Evolutionary conservation across 257 asterid genomes (phyloP), one percentile per base, ranked within the genome.

Genomic region (Plantago ovata): DNA sequence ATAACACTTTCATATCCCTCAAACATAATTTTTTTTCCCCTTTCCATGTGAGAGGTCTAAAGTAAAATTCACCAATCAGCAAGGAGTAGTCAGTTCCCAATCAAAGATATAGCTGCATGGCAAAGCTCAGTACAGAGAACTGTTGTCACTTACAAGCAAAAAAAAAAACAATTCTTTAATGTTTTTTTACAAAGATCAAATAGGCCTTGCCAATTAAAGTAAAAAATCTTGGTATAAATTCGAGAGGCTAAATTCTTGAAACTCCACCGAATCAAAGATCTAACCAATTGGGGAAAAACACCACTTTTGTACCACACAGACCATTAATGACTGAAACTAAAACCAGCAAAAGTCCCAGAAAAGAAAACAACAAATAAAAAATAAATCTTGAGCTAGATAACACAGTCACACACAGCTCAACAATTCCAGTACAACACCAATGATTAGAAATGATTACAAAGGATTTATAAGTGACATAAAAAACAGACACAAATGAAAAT

Each of bases 361-460:
- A 22, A 0, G 38, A 36, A 7, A 13, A 21, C 22, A n/a, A 2
- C 1, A 54, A 28, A 33, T 24, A 53, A 53, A n/a, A n/a, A n/a
- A n/a, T n/a, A n/a, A n/a, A n/a, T n/a, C n/a, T n/a, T n/a, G n/a
- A n/a, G n/a, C n/a, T n/a, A n/a, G n/a, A n/a, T n/a, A n/a, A n/a
- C n/a, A n/a, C n/a, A n/a, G n/a, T n/a, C 6, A 54, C 23, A 55
- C 20, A 36, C 23, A 50, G 36, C 36, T 28, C 4, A 50, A 50
- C 56, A 50, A 16, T 50, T 20, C 18, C 28, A 22, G 36, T 28
- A 50, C 38, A 12, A 10, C 7, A 16, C 7, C 75, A 67, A 77
- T 77, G 56, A 77, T 70, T 51, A 55, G 41, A 67, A 73, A 67
- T 70, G 68, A 77, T 63, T 44, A 9, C 1, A 33, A 33, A 52